Base-by-base conservation (phyloP, 2,329 filamentous ascomycete genomes). In the Parascedosporium putredinis region DNA sequence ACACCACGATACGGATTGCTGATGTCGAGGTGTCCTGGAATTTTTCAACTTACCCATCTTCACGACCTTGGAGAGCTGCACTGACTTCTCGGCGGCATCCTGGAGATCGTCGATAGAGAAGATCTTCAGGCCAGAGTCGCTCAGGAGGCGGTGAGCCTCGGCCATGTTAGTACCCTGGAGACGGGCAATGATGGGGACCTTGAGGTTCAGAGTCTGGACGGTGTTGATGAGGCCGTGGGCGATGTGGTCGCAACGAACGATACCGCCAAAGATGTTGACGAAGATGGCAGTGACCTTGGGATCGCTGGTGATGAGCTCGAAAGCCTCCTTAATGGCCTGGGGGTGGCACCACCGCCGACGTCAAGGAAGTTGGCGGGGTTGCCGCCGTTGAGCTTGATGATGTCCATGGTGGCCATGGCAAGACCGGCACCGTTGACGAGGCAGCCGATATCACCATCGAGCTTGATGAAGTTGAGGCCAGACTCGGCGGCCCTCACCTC, bases 341-440 rank as follows among this genome's bases (percentile, higher is more conserved):
- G 90, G 53, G 93, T 98, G 59, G 93, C 93, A 76, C 93, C 93
- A 68, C 93, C 93, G 64, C 93, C 93, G 59, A 98, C 93, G 67
- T 98, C 93, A 60, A 98, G 79, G 83, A 98, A 98, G 82, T 98
- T 98, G 61, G 93, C 93, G 55, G 93, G 93, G 64, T 81, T 76
- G 56, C 93, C 93, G 60, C 93, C 93, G 74, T 97, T 98, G 56
- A 98, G 81, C 83, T 98, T 97, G 81, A 98, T 98, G 70, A 98
- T 97, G 71, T 98, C 93, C 93, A 98, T 98, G 67, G 93, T 98
- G 56, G 93, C 93, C 93, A 98, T 98, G 72, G 93, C 93, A 58
- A 98, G 86, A 75, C 93, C 93, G 62, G 93, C 93, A 67, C 93
- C 93, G 75, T 98, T 98, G 75, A 98, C 93, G 60, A 97, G 79